A percentile compares a stretch with the other conserved stretches of the same genome.
Evolutionary conservation across 2,329 filamentous ascomycete genomes (phyloP).

Genomic region (Pyrenochaeta sp.): DNA sequence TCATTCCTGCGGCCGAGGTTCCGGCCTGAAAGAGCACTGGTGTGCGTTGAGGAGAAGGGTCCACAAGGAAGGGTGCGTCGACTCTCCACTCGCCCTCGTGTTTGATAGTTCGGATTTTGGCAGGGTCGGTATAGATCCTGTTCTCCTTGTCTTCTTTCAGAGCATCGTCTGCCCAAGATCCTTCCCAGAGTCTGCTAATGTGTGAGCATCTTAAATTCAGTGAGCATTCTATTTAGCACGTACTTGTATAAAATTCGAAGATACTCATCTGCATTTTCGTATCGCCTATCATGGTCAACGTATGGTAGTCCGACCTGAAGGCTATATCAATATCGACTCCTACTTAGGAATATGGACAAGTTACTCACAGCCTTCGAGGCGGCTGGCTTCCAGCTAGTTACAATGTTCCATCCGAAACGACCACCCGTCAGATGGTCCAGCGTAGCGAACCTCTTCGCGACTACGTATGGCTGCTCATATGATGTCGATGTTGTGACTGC

Average conservation of each 20-base stretch:
- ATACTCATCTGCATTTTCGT: slow-evolving; percentile 73
- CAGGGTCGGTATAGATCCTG: slow-evolving; percentile 66
- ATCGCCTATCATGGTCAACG: slow-evolving; percentile 69
- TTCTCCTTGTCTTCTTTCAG: slow-evolving; percentile 64
- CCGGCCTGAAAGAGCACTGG: slow-evolving; percentile 74
- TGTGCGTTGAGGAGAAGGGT: slow-evolving; percentile 73
- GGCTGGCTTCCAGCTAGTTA: slow-evolving; percentile 71
- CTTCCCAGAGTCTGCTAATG: slow-evolving; percentile 60
- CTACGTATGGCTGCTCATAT: slow-evolving; percentile 71
- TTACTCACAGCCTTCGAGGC: slow-evolving; percentile 55
- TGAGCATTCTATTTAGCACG: background rate
- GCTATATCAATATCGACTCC: background rate
- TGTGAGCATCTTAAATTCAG: background rate
- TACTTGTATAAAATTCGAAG: slow-evolving; percentile 71
- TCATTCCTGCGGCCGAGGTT: slow-evolving; percentile 69
- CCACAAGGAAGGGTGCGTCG: slow-evolving; percentile 71
- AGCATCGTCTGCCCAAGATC: slow-evolving; percentile 71
- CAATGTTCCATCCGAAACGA: slow-evolving; percentile 59
- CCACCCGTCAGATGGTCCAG: slow-evolving; percentile 71
- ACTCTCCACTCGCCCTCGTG: slow-evolving; percentile 63
- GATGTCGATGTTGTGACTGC: slow-evolving; percentile 71
- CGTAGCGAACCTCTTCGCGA: slow-evolving; percentile 68
- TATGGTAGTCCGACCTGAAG: slow-evolving; percentile 12
- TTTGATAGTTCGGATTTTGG: slow-evolving; percentile 68
- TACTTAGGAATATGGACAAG: background rate